Base-by-base conservation (phyloP, 768 basidiomycete genomes). In the Russula emetica region DNA sequence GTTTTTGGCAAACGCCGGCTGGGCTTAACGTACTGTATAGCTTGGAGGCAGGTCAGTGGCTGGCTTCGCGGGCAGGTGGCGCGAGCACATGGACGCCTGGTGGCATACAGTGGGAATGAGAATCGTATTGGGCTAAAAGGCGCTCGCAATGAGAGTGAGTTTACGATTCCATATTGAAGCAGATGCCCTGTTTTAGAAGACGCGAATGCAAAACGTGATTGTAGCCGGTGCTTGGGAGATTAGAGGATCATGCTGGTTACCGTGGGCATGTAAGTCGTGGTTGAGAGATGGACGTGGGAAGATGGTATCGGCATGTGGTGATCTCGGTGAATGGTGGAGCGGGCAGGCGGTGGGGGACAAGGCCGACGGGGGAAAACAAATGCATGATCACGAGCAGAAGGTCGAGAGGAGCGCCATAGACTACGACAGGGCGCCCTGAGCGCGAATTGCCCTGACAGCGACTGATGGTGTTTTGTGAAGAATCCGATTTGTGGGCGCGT, bases 61-160 rank as follows among this genome's bases (percentile, higher is more conserved):
- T 52, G 59, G 42, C 55, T 45, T 55, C 20, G 64, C 49, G 34
- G 30, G 59, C 59, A 60, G 64, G 58, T 65, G 64, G 64, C 64
- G 55, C 64, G 32, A 55, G 40, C 64, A 65, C 64, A 61, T 65
- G 64, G 59, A 56, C 49, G 59, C 64, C 64, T 65, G 59, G 64
- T 57, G 64, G 64, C 64, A 61, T 65, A 40, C 58, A 65, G 59
- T 65, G 64, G 64, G 64, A 65, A 65, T 9, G 63, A 55, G 63
- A 64, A 64, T 60, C 58, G 63, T 22, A 55, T 55, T 40, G 38
- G 44, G 50, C 26, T 28, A 30, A 56, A 42, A 63, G 59, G 55
- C 64, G 64, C 64, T 56, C 50, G 53, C 45, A 38, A 51, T 26
- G 59, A 50, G 47, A 28, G 38, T 50, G 40, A 54, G 18, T 49